Evolutionary conservation across 192 early-diverging fungal genomes (phyloP).

Genomic region (Backusella parvicylindrica): DNA sequence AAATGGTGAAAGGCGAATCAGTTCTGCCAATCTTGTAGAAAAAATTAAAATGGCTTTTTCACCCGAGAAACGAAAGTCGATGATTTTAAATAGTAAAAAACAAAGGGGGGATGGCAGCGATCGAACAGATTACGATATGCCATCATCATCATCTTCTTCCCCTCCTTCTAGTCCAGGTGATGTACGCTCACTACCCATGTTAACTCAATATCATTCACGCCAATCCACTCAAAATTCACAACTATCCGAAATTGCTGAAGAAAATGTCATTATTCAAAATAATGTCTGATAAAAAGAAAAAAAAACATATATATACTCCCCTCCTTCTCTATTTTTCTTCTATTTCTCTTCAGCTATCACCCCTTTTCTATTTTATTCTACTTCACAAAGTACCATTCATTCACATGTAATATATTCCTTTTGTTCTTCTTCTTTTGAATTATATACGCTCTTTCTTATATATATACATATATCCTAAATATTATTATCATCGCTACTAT

Average conservation of each 20-base stretch:
- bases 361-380: neutral
- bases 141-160: neutral
- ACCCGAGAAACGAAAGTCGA: slow-evolving; percentile 20
- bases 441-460: neutral
- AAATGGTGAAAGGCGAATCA: neutral
- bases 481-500: neutral
- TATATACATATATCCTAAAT: neutral
- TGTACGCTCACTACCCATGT: neutral
- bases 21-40: slow-evolving; percentile 12
- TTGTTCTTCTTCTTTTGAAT: neutral
- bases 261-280: neutral
- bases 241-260: slow-evolving; percentile 21
- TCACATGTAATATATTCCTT: neutral
- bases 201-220: slow-evolving; percentile 10
- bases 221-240: slow-evolving; percentile 19
- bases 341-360: neutral
- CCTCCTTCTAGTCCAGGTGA: neutral
- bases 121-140: neutral
- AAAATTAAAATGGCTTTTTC: slow-evolving; percentile 25
- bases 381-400: neutral
- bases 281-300: no score
- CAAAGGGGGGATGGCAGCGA: neutral
- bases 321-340: neutral
- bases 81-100: neutral
- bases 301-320: neutral